These are phyloP conservation scores for Edaphochlamys debaryana DNA, from an alignment of 139 green algal species.

Conservation along the genomic window DNA sequence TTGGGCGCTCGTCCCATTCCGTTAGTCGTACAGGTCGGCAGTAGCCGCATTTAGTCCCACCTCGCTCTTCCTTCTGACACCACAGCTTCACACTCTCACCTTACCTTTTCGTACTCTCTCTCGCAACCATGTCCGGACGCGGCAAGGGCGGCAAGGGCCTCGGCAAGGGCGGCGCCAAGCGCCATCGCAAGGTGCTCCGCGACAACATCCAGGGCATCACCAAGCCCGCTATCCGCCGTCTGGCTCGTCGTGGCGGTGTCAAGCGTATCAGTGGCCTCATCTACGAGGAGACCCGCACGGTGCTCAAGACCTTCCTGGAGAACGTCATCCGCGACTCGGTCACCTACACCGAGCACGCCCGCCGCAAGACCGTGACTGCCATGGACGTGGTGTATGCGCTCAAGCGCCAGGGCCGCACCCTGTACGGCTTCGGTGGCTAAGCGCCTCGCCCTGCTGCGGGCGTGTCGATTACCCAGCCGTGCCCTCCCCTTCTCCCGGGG, in stretches of 20 bases:
- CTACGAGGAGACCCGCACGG: conserved; percentile 90
- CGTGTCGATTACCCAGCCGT: too few species aligned
- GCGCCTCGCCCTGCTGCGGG: too few species aligned
- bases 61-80: too few species aligned
- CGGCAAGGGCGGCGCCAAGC: conserved; percentile 91
- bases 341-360: conserved; percentile 97
- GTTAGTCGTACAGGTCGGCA: too few species aligned
- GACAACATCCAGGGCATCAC: conserved; percentile 98
- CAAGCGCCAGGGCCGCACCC: conserved; percentile 46
- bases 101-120: too few species aligned
- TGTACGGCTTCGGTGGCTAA: conserved; percentile 44
- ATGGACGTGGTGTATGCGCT: conserved; percentile 97
- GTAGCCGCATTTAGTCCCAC: too few species aligned
- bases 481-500: too few species aligned
- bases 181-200: conserved; percentile 91
- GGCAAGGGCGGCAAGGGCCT: conserved; percentile 94
- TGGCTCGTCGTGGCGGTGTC: conserved; percentile 89
- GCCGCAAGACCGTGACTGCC: conserved; percentile 95
- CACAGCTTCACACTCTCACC: too few species aligned
- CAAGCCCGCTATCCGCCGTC: conserved; percentile 88
- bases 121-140: conserved; percentile 84
- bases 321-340: conserved; percentile 94
- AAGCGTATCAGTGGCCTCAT: conserved; percentile 93
- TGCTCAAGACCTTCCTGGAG: conserved; percentile 94
- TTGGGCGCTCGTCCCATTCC: too few species aligned